Conservation (phyloP, 352 stramenopile genomes). For the Phytophthora palmivora region DNA sequence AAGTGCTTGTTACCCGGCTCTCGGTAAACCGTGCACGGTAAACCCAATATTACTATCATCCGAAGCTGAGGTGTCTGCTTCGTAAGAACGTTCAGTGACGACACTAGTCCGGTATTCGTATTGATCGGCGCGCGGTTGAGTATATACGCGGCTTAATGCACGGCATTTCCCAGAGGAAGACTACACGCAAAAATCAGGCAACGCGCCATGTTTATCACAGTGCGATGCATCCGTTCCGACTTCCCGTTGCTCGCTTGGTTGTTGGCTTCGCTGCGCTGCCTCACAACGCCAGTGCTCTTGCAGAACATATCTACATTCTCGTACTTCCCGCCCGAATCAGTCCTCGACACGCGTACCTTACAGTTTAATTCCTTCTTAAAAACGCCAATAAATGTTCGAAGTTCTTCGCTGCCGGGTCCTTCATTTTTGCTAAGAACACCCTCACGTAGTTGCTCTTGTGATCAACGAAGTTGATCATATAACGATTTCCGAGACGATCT, state of each 20-base stretch:
- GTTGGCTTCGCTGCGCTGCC: not conserved
- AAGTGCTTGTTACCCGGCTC: too few relatives aligned
- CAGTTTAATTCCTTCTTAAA: slow-evolving; percentile 1
- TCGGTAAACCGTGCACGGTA: too few relatives aligned
- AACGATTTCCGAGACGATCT: not conserved
- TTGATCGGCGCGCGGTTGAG: too few relatives aligned
- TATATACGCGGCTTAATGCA: not conserved
- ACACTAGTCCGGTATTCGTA: too few relatives aligned
- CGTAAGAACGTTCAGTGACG: too few relatives aligned
- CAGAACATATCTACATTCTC: not conserved
- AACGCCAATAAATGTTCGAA: not conserved
- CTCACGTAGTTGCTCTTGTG: slow-evolving; percentile 3
- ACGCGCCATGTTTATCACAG: slow-evolving; percentile 1
- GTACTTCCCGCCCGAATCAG: not conserved
- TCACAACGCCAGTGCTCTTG: not conserved
- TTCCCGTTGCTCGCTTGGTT: slow-evolving; percentile 4
- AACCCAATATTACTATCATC: too few relatives aligned
- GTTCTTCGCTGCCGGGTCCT: not conserved
- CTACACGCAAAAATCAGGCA: not conserved
- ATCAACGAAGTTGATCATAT: slow-evolving; percentile 3
- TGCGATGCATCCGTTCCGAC: not conserved
- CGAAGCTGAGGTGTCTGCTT: too few relatives aligned
- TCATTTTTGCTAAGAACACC: too few relatives aligned
- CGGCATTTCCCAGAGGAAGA: not conserved
- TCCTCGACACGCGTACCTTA: not conserved